Evolutionary conservation across 2,329 filamentous ascomycete species (phyloP), one percentile per base, ranked within the genome.

Genomic region (Onygena corvina): DNA sequence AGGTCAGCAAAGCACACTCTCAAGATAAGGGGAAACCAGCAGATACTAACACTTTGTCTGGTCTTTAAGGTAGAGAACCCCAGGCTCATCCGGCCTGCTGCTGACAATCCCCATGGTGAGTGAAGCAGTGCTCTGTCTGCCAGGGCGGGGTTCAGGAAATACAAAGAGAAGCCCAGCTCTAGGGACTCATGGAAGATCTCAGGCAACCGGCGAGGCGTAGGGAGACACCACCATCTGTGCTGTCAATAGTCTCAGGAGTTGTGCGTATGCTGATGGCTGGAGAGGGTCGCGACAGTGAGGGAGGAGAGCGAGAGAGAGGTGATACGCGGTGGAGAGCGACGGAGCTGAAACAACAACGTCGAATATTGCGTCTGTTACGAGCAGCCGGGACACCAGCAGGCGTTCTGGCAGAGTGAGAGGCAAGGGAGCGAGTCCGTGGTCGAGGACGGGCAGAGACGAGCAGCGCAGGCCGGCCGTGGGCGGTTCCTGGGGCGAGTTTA

Each of bases 41-140:
- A n/a, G 27, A 21, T 14, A 72, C 83, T 64, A 76, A 96, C 92
- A 80, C 76, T 88, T 81, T 66, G 79, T 86, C 74, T 94, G 92
- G 66, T 98, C 92, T 71, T 85, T 84, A 64, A 96, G 74, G 67
- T 84, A 93, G 65, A 96, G 73, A 60, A 79, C 71, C 64, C 81
- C 85, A 62, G 64, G 62, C 54, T 95, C 89, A 60, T 94, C 89
- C 61, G 83, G 81, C 69, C 81, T 84, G 75, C 89, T 95, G 67
- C 80, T 83, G 69, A 95, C 82, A 73, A 84, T 88, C 64, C 92
- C 92, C 92, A 98, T 98, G 67, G 69, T 77, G 71, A 42, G 16
- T n/a, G 21, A 42, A 9, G 12, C 38, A 21, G 11, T 25, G 6
- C 12, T 6, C 18, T 12, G 14, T 12, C 6, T n/a, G 4, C 9